phyloP scores from a whole-genome alignment of 352 stramenopile genomes.

The Lagenidium giganteum region DNA sequence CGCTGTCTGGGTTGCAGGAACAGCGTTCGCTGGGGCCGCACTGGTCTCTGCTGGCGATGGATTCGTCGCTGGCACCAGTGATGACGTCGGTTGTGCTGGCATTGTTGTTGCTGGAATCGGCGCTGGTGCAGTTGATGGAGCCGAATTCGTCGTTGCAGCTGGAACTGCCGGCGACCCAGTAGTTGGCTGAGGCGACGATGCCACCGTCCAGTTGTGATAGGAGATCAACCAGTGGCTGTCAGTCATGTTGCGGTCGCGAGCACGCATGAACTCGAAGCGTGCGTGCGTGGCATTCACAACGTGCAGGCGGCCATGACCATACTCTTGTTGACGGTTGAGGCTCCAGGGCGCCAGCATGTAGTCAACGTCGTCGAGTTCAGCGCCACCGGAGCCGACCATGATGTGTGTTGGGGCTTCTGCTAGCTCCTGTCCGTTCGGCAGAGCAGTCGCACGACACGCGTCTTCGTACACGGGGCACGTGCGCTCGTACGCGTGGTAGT shows the following conservation, averaged over 20 bases:
- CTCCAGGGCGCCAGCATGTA: conserved; percentile 22
- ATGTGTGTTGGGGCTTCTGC: conserved; percentile 22
- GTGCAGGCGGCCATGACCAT: conserved; percentile 33
- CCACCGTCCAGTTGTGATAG: conserved; percentile 27
- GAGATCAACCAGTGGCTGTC: conserved; percentile 30
- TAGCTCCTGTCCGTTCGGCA: background rate
- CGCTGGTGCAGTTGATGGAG: no score
- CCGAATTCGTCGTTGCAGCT: no score
- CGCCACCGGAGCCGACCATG: conserved; percentile 41
- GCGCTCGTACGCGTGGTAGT: conserved; percentile 30
- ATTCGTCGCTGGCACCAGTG: no score
- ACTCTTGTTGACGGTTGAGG: conserved; percentile 21
- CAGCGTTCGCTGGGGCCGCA: no score
- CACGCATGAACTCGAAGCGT: conserved; percentile 32
- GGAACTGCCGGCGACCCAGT: no score
- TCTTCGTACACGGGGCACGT: conserved; percentile 22
- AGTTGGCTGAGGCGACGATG: no score
- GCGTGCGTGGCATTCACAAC: conserved; percentile 32
- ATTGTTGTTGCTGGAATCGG: no score
- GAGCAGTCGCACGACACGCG: conserved; percentile 9
- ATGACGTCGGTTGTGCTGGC: no score
- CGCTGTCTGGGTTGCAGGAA: no score
- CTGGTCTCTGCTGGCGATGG: no score
- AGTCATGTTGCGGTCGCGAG: conserved; percentile 19
- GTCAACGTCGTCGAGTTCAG: conserved; percentile 27